phyloP scores from a whole-genome alignment of 805 yeast genomes.

The Candida krabiensis region DNA sequence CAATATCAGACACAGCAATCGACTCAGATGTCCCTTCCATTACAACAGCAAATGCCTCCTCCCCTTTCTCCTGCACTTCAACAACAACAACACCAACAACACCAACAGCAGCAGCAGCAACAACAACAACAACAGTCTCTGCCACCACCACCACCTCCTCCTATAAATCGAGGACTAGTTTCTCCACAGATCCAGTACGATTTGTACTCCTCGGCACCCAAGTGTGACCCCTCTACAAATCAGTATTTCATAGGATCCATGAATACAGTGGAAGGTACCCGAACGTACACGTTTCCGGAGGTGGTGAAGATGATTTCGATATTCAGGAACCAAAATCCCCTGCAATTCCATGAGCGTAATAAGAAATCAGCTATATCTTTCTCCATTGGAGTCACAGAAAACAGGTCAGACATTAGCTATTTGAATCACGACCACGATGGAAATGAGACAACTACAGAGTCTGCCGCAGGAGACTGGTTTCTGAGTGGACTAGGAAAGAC shows the following conservation, averaged over 20 bases:
- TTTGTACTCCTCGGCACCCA: constrained; percentile 33
- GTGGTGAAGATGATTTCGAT: constrained; percentile 46
- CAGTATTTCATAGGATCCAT: constrained; percentile 65
- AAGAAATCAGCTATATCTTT: constrained; percentile 44
- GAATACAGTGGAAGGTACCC: constrained; percentile 32
- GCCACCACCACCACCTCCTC: neutral
- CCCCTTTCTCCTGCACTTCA: neutral
- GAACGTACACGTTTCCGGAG: constrained; percentile 58
- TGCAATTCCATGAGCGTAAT: constrained; percentile 34
- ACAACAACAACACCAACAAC: constrained; percentile 3
- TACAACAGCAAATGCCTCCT: constrained; percentile 2
- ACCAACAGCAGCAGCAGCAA: neutral
- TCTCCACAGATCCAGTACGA: constrained; percentile 3
- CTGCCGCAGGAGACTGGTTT: neutral
- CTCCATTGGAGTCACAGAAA: constrained; percentile 45
- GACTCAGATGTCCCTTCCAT: constrained; percentile 1
- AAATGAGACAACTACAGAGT: neutral
- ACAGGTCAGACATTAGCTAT: constrained; percentile 29
- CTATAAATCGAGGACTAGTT: neutral
- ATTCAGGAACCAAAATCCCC: constrained; percentile 41
- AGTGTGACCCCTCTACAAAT: constrained; percentile 58
- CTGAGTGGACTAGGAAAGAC: constrained; percentile 2
- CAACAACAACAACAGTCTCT: neutral
- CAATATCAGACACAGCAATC: constrained; percentile 1
- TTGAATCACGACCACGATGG: constrained; percentile 4